These are phyloP conservation scores for Diplodia mutila DNA, from an alignment of 2,329 filamentous ascomycete species.

Conservation along the genomic window DNA sequence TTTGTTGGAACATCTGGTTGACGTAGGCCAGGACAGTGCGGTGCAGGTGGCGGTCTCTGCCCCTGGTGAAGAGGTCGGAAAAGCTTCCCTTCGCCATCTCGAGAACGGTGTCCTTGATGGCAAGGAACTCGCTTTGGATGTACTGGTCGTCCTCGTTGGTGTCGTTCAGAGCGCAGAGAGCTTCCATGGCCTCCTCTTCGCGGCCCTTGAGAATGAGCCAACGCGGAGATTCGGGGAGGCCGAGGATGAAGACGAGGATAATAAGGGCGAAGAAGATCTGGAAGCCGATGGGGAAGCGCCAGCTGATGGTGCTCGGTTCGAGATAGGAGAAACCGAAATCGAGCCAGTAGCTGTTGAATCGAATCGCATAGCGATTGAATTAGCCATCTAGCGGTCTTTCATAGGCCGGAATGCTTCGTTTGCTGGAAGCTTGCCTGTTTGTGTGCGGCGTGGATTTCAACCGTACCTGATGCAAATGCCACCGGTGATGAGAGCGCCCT, in stretches of 20 bases:
- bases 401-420: no score
- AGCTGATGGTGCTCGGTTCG: conserved; percentile 47
- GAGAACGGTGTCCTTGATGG: conserved; percentile 43
- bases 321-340: conserved; percentile 54
- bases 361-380: no score
- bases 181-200: conserved; percentile 50
- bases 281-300: conserved; percentile 62
- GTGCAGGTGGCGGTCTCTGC: conserved; percentile 60
- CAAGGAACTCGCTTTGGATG: conserved; percentile 41
- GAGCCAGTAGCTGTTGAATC: conserved; percentile 49
- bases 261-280: conserved; percentile 61
- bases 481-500: conserved; percentile 51
- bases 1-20: conserved; percentile 61
- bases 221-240: conserved; percentile 61
- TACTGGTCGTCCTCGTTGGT: conserved; percentile 40
- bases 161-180: conserved; percentile 38
- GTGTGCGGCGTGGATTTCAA: no score
- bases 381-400: no score
- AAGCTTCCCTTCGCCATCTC: conserved; percentile 54
- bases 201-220: conserved; percentile 62
- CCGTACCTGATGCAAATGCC: conserved; percentile 51
- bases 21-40: conserved; percentile 60
- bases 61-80: conserved; percentile 62
- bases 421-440: no score
- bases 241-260: conserved; percentile 53